Base-by-base conservation (phyloP, 2,329 filamentous ascomycete genomes). In the Karstenula rhodostoma region DNA sequence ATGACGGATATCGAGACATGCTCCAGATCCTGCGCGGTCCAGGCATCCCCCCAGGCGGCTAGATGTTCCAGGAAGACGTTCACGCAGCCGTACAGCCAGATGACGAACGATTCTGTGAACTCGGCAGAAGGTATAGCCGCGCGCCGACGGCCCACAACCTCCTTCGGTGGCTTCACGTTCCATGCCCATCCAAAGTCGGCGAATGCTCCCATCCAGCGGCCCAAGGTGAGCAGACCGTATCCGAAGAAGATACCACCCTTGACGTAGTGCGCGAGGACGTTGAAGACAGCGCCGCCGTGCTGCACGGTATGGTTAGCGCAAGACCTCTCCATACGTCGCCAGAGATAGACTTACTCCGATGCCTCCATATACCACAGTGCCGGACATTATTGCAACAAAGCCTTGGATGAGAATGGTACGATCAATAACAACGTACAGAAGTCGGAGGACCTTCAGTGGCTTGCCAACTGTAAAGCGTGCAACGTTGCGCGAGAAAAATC, bases 231-330 rank as follows among this genome's bases (percentile, higher is more conserved):
- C 22, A 97, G 79, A 9, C 94, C 94, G 64, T 96, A 92, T 89
- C 92, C 95, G 80, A 97, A 93, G 82, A 98, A 98, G 57, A 98
- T 90, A 3, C 92, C 92, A 48, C 94, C 94, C 77, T 98, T 98
- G 77, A 97, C 89, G 81, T 92, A 97, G 74, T 98, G 94, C 8
- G 94, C 94, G 44, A 97, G 83, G 1, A 94, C 93, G 67, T 89
- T 94, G 82, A 94, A 96, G 59, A 97, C 82, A 2, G 83, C 83
- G 23, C 77, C 77, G 5, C 86, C 90, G 75, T 90, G 89, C 90
- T 93, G 66, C 22, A 37, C 12, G 23, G 22, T 32, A 25, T 29
- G 27, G 54, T 67, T 35, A 70, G 65, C 56, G 22, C 43, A 13
- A 19, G 49, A 56, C 51, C 37, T 51, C 10, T 17, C 22, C 19